Conservation (phyloP, 1,139 yeast genomes). For the Yamadazyma friedrichii region DNA sequence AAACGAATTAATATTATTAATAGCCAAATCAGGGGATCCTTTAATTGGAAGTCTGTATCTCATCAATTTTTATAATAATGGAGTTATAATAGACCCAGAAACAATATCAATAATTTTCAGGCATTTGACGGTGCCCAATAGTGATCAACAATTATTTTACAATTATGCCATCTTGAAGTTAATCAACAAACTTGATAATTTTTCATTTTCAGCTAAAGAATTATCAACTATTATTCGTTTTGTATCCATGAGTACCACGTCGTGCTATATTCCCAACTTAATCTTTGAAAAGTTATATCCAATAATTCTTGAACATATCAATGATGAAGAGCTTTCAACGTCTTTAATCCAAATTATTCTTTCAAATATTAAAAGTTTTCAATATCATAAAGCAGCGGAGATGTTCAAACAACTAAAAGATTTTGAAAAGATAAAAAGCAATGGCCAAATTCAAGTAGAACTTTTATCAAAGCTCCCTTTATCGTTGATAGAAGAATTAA, state of each 20-base stretch:
- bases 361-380: constrained; percentile 10
- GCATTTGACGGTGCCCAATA: constrained; percentile 12
- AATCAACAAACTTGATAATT: constrained; percentile 7
- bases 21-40: constrained; percentile 22
- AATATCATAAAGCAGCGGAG: background rate
- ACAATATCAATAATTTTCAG: constrained; percentile 10
- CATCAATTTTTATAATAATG: constrained; percentile 8
- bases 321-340: constrained; percentile 1
- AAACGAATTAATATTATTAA: constrained; percentile 13
- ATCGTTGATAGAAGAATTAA: background rate
- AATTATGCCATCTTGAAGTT: constrained; percentile 12
- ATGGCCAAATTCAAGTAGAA: constrained; percentile 1
- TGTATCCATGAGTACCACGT: constrained; percentile 3
- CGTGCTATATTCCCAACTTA: constrained; percentile 18
- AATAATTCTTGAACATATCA: background rate
- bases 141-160: constrained; percentile 9
- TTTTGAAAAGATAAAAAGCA: constrained; percentile 1
- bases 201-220: constrained; percentile 4
- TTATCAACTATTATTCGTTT: constrained; percentile 7
- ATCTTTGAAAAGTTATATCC: constrained; percentile 12
- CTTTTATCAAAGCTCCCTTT: background rate
- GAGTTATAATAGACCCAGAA: constrained; percentile 3
- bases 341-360: constrained; percentile 10
- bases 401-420: background rate
- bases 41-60: constrained; percentile 23